Evolutionary conservation across 2,329 filamentous ascomycete species (phyloP).

Genomic region (Penicillium sp.): DNA sequence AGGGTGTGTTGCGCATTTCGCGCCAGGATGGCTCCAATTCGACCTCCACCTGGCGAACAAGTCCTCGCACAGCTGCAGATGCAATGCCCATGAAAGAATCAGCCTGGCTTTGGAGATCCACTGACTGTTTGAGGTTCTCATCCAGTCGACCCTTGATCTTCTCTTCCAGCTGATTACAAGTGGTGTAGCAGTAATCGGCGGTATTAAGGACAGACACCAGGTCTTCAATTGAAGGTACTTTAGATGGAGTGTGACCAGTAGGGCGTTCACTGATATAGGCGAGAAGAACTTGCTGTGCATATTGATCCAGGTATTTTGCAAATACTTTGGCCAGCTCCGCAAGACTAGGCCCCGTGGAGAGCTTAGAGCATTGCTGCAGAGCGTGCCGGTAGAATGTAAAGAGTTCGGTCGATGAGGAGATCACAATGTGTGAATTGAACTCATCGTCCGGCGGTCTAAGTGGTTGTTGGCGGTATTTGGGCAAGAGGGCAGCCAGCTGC

Average conservation of each 20-base stretch:
- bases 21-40: constrained; percentile 87
- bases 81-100: constrained; percentile 96
- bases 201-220: constrained; percentile 89
- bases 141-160: constrained; percentile 92
- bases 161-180: constrained; percentile 89
- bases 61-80: constrained; percentile 76
- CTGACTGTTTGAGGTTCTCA: constrained; percentile 68
- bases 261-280: constrained; percentile 65
- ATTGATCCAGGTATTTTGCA: constrained; percentile 91
- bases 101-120: constrained; percentile 89
- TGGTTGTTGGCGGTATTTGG: constrained; percentile 81
- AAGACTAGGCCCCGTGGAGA: constrained; percentile 86
- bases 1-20: constrained; percentile 95
- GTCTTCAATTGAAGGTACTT: constrained; percentile 64
- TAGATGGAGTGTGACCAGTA: constrained; percentile 55
- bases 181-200: constrained; percentile 94
- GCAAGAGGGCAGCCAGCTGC: constrained; percentile 79
- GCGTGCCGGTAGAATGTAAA: constrained; percentile 97
- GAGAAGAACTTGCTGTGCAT: constrained; percentile 88
- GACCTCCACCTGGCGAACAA: constrained; percentile 81
- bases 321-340: constrained; percentile 83
- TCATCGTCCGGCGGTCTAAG: constrained; percentile 83
- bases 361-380: constrained; percentile 89
- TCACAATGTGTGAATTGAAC: constrained; percentile 85
- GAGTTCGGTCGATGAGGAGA: constrained; percentile 89